Percentiles rank a stretch among this genome's conserved stretches.
Conservation (phyloP, 345 rosid species). For the Ailanthus altissimus region DNA sequence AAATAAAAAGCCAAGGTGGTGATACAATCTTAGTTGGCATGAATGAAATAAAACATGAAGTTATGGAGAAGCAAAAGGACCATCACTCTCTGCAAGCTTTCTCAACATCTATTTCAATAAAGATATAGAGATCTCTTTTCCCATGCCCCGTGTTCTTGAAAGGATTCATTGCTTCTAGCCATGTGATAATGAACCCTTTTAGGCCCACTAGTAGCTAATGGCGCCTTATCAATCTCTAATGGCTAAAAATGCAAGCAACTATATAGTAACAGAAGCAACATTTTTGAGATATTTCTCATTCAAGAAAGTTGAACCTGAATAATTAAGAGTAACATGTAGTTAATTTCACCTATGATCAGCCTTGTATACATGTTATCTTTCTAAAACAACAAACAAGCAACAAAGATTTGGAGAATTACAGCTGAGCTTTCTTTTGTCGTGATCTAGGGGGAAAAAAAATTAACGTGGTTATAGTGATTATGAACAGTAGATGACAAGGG, state of each 20-base stretch:
- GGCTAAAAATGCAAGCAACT: slow-evolving; percentile 39
- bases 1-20: slow-evolving; percentile 22
- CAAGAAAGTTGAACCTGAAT: slow-evolving; percentile 12
- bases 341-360: slow-evolving; percentile 3
- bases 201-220: slow-evolving; percentile 44
- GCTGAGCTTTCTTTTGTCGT: neutral
- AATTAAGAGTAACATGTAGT: slow-evolving; percentile 1
- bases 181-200: slow-evolving; percentile 36
- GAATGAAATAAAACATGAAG: slow-evolving; percentile 27
- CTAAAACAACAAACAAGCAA: neutral
- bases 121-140: slow-evolving; percentile 34
- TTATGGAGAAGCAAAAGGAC: slow-evolving; percentile 37
- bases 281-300: slow-evolving; percentile 16
- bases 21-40: slow-evolving; percentile 37
- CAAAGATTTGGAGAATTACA: neutral
- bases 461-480: neutral
- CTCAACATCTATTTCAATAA: slow-evolving; percentile 33
- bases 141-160: slow-evolving; percentile 39
- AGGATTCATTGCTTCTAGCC: slow-evolving; percentile 46
- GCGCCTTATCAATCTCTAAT: slow-evolving; percentile 30
- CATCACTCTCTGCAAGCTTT: slow-evolving; percentile 33
- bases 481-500: neutral
- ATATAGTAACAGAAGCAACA: neutral
- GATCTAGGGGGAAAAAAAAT: neutral
- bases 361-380: neutral